These are phyloP conservation scores for Macrocystidia cucumis DNA, from an alignment of 1,284 basidiomycete species.

Conservation along the genomic window DNA sequence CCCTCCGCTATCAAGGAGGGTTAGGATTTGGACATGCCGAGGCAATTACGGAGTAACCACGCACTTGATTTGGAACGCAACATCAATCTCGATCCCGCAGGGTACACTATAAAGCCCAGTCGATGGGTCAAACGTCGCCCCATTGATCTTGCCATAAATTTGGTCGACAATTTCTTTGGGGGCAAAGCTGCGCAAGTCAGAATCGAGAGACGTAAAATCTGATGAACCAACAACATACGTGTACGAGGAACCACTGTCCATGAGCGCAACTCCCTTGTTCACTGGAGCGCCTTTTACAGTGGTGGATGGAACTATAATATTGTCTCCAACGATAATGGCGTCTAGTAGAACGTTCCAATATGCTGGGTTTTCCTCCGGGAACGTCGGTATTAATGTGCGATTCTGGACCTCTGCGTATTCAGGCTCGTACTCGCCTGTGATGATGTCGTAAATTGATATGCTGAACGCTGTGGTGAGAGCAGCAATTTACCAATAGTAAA, in stretches of 20 bases:
- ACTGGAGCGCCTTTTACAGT: slow-evolving; percentile 48
- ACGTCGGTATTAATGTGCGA: slow-evolving; percentile 56
- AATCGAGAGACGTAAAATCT: slow-evolving; percentile 7
- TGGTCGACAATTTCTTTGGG: slow-evolving; percentile 51
- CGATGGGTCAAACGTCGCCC: slow-evolving; percentile 43
- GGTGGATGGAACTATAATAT: slow-evolving; percentile 43
- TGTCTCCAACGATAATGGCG: slow-evolving; percentile 49
- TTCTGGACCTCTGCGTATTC: slow-evolving; percentile 49
- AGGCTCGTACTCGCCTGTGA: slow-evolving; percentile 56
- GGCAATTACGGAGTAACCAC: slow-evolving; percentile 16
- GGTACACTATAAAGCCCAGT: slow-evolving; percentile 62
- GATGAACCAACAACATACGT: slow-evolving; percentile 38
- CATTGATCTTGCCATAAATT: slow-evolving; percentile 56
- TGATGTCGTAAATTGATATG: slow-evolving; percentile 6
- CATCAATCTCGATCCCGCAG: slow-evolving; percentile 62
- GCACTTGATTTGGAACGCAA: slow-evolving; percentile 70
- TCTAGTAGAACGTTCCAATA: slow-evolving; percentile 75
- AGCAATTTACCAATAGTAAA: slow-evolving; percentile 53
- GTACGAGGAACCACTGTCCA: slow-evolving; percentile 75
- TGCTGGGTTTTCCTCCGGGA: slow-evolving; percentile 49
- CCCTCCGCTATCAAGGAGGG: slow-evolving; percentile 36
- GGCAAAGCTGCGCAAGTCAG: slow-evolving; percentile 42
- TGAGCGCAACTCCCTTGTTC: slow-evolving; percentile 60
- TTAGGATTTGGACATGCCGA: slow-evolving; percentile 2
- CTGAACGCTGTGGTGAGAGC: slow-evolving; percentile 1